Evolutionary conservation across 768 basidiomycete species (phyloP).

Genomic region (Pisolithus sp.): DNA sequence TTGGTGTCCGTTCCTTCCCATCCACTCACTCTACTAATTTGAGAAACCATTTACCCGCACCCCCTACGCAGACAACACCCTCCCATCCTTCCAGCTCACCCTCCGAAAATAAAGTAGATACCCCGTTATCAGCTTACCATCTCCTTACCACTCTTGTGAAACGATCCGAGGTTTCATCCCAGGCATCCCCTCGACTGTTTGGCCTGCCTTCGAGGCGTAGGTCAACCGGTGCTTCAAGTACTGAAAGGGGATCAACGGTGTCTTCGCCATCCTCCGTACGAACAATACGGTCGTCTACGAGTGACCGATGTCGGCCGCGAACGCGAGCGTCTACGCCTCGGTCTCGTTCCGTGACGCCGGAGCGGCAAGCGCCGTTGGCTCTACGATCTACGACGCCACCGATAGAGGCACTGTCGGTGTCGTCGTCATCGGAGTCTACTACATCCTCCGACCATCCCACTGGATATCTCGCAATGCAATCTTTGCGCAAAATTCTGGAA

Average conservation of each 20-base stretch:
- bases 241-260: conserved; percentile 15
- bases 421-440: conserved; percentile 45
- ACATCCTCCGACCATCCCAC: conserved; percentile 46
- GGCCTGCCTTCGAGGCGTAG: conserved; percentile 28
- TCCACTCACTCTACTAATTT: conserved; percentile 20
- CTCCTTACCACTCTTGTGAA: conserved; percentile 55
- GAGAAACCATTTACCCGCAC: conserved; percentile 1
- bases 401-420: conserved; percentile 46
- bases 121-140: conserved; percentile 52
- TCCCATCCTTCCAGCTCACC: conserved; percentile 7
- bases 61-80: conserved; percentile 1
- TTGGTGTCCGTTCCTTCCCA: conserved; percentile 48
- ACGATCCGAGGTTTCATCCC: conserved; percentile 23
- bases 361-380: conserved; percentile 13
- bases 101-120: conserved; percentile 35
- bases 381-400: conserved; percentile 48
- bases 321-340: conserved; percentile 6
- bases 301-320: conserved; percentile 8
- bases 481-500: conserved; percentile 65
- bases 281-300: conserved; percentile 4
- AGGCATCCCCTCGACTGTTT: conserved; percentile 24
- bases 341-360: conserved; percentile 29
- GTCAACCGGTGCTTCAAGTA: conserved; percentile 27
- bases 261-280: conserved; percentile 12
- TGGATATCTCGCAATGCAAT: conserved; percentile 58